A percentile compares a stretch with the other conserved stretches of the same genome.
These are phyloP conservation scores for Chaetomiaceae sp. DNA, from an alignment of 2,329 filamentous ascomycete genomes.

Conservation along the genomic window DNA sequence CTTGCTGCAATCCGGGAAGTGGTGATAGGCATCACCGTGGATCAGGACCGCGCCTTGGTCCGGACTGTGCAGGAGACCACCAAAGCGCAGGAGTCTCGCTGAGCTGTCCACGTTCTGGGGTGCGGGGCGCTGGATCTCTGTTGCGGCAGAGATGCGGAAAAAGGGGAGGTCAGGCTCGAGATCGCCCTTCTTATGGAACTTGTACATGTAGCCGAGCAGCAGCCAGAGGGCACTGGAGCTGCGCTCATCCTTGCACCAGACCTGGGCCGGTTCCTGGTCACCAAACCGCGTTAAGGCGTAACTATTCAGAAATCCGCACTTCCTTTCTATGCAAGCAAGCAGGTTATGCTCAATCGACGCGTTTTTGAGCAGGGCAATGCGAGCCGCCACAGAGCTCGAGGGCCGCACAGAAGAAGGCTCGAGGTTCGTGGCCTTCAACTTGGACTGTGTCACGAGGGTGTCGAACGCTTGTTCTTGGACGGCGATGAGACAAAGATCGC, in stretches of 20 bases:
- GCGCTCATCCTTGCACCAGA: neutral
- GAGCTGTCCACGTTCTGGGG: neutral
- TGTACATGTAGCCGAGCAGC: neutral
- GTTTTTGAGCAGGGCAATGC: neutral
- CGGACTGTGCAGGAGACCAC: neutral
- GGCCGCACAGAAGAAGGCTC: neutral
- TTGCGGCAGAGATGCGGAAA: neutral
- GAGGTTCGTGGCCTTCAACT: neutral
- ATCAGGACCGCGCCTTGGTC: neutral
- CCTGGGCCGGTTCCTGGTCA: neutral
- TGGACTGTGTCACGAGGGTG: neutral
- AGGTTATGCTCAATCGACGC: neutral
- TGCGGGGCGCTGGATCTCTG: neutral
- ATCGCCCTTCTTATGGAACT: neutral
- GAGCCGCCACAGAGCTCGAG: neutral
- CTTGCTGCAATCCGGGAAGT: neutral
- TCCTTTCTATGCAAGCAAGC: neutral
- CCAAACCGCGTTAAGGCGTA: neutral
- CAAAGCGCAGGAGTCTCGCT: neutral
- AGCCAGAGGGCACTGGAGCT: neutral
- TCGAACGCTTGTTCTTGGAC: neutral
- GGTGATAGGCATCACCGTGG: neutral
- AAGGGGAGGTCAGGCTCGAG: neutral
- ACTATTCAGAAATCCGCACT: neutral
- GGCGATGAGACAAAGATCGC: neutral